Evolutionary conservation across 1,284 basidiomycete species (phyloP), one percentile per base, ranked within the genome.

Genomic region (Cryptococcus sp.): DNA sequence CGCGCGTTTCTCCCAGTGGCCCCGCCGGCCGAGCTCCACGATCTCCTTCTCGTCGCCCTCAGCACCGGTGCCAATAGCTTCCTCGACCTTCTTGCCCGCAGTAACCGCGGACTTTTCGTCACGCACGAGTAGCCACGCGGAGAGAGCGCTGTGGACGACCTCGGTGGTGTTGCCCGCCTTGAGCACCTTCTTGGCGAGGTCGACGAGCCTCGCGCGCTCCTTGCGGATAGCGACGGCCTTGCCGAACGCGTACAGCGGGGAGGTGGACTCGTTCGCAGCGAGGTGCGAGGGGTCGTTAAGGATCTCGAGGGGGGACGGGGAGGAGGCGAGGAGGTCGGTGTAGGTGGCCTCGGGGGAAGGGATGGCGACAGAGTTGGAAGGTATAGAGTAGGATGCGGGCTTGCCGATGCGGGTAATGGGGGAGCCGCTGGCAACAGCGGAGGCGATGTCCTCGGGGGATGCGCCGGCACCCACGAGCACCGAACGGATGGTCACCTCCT

Each of bases 311-410:
- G 90, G 85, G n/a, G 87, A 84, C 4, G 72, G 69, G 69, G 98
- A 97, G 38, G 95, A 79, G 63, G 90, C 87, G 51, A 98, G 85
- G 52, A 98, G 88, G 71, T 88, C 87, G 62, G 88, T 91, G 81
- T 98, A 98, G 5, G 92, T 87, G 13, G 84, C 80, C 78, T 98
- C 95, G 74, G 97, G 91, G 71, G 87, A 86, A 35, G 93, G 92
- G 39, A 91, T 78, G 21, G 66, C 59, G 60, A 76, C 66, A 1
- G 70, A 68, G 28, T 61, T 65, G 60, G 85, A 84, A 15, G 86
- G 85, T 9, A 80, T 68, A 28, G 70, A 59, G 42, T 72, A 61
- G 23, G 70, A 53, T 33, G 64, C 45, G 15, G 69, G 53, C 16
- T 64, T 48, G 37, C 71, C 74, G 42, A 72, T 55, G n/a, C 67